phyloP scores from a whole-genome alignment of 2,329 filamentous ascomycete species.

The Ophiostoma fasciatum region DNA sequence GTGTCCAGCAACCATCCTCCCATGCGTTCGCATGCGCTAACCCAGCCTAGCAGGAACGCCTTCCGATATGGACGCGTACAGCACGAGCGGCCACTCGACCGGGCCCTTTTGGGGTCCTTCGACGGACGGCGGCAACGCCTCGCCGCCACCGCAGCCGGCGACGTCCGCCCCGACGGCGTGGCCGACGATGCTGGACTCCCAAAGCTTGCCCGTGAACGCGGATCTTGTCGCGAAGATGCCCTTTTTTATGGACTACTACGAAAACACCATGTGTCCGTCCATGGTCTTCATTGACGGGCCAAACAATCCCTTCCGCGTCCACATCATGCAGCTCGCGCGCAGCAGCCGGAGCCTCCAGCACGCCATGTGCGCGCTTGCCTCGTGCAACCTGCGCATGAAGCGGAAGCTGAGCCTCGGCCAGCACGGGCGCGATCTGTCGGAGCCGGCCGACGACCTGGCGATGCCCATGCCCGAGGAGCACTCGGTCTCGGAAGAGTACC shows the following conservation, averaged over 20 bases:
- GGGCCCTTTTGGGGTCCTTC: constrained; percentile 32
- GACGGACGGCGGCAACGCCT: constrained; percentile 31
- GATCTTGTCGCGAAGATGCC: constrained; percentile 64
- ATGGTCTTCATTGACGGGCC: constrained; percentile 84
- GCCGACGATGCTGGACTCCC: constrained; percentile 30
- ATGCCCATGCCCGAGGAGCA: constrained; percentile 28
- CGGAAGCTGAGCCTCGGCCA: constrained; percentile 48
- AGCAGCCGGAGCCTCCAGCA: constrained; percentile 76
- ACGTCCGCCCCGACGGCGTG: constrained; percentile 17
- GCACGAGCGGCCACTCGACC: constrained; percentile 33
- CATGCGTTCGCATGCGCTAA: not conserved
- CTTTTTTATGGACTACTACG: constrained; percentile 86
- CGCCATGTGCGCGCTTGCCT: constrained; percentile 76
- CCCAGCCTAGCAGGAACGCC: constrained; percentile 12
- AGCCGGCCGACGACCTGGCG: constrained; percentile 20
- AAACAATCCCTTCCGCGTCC: constrained; percentile 70
- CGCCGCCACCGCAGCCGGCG: constrained; percentile 25
- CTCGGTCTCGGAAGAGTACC: constrained; percentile 62
- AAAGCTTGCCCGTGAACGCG: constrained; percentile 34
- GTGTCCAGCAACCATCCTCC: not conserved
- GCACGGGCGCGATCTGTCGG: constrained; percentile 33
- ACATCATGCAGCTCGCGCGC: constrained; percentile 64
- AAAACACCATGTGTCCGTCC: constrained; percentile 79
- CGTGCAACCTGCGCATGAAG: constrained; percentile 83
- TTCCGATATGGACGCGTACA: constrained; percentile 37